A percentile compares a stretch with the other conserved stretches of the same genome.
phyloP scores from a whole-genome alignment of 306 rosid genomes.

The Ziziphus jujuba region DNA sequence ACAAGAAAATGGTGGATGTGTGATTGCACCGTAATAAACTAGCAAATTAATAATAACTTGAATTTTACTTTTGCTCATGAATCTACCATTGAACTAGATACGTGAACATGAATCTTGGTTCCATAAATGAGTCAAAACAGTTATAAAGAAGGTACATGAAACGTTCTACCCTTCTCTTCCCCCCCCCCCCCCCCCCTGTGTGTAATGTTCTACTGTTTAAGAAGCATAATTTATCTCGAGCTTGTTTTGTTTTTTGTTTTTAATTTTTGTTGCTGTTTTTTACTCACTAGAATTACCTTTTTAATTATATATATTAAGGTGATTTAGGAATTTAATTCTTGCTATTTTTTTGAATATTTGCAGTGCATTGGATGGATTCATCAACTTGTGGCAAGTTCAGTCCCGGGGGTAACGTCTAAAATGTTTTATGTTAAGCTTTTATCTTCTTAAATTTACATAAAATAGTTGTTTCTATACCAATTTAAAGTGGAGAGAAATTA shows the following conservation, averaged over 20 bases:
- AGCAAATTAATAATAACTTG: too few species aligned
- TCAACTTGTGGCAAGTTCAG: slow-evolving; percentile 76
- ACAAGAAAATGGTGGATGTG: too few species aligned
- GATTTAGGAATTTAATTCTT: slow-evolving; percentile 23
- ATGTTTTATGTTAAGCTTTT: neutral
- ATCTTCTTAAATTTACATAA: slow-evolving; percentile 3
- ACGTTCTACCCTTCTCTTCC: too few species aligned
- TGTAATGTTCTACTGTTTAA: too few species aligned
- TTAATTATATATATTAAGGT: neutral
- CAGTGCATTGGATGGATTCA: slow-evolving; percentile 85
- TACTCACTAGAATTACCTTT: neutral
- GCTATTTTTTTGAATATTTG: slow-evolving; percentile 36
- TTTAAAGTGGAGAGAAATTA: slow-evolving; percentile 1
- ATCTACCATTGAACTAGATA: too few species aligned
- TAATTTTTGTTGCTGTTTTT: neutral
- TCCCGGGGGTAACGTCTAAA: slow-evolving; percentile 52
- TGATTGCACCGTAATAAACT: too few species aligned
- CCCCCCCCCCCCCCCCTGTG: too few species aligned
- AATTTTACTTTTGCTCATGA: too few species aligned
- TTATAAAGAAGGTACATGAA: too few species aligned
- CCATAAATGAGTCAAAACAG: too few species aligned
- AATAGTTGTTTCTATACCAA: neutral
- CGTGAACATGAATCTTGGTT: too few species aligned
- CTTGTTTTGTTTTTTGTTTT: neutral
- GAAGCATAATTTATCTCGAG: too few species aligned